Evolutionary conservation across 169 alveolate species (phyloP).

Genomic region (Plasmodium knowlesi): DNA sequence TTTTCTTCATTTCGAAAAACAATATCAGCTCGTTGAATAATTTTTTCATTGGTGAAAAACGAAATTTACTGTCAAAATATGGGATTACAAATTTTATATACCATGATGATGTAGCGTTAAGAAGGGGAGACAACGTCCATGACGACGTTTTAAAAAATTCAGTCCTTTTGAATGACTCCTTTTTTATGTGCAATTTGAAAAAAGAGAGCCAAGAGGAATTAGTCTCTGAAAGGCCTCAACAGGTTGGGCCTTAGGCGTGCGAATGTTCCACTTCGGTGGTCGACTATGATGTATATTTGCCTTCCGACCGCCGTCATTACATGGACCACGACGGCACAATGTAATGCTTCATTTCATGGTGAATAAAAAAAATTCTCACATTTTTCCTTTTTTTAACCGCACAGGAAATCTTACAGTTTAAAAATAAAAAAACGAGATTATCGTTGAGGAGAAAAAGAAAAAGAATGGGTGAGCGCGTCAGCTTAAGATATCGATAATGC

Average conservation of each 20-base stretch:
- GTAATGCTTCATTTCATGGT: background rate
- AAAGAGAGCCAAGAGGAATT: conserved; percentile 1
- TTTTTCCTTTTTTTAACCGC: conserved; percentile 7
- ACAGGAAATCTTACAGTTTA: conserved; percentile 53
- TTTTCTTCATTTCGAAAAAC: conserved; percentile 17
- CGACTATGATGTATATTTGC: background rate
- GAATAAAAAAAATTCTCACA: background rate
- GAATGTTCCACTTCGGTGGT: background rate
- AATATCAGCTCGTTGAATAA: conserved; percentile 14
- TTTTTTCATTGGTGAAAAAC: conserved; percentile 1
- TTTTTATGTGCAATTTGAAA: conserved; percentile 14
- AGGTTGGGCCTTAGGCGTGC: background rate
- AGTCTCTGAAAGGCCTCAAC: background rate
- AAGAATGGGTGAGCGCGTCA: conserved; percentile 74
- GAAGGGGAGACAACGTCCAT: background rate
- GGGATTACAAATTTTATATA: background rate
- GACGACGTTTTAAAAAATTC: conserved; percentile 3
- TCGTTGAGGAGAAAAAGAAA: conserved; percentile 74
- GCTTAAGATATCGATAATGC: conserved; percentile 66
- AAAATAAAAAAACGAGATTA: conserved; percentile 69
- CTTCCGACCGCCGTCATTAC: background rate
- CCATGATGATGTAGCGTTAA: background rate
- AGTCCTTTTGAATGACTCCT: conserved; percentile 18
- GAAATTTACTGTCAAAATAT: background rate
- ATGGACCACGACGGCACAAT: background rate